Evolutionary conservation across 2,329 filamentous ascomycete species (phyloP), one percentile per base, ranked within the genome.

Genomic region (Cercospora sojina): DNA sequence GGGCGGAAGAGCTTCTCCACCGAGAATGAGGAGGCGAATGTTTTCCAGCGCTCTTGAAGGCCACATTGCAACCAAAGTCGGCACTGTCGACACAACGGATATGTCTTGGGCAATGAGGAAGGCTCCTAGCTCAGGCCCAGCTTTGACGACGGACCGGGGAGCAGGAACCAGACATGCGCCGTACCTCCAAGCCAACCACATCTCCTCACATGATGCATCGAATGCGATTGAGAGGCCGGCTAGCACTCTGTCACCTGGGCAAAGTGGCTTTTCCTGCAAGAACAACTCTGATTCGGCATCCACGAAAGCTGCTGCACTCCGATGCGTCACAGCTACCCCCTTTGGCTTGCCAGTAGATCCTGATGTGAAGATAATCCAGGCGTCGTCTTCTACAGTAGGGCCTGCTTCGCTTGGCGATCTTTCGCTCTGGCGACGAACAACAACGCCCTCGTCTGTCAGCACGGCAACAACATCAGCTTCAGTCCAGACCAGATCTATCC

Each of bases 401-500:
- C 47, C 47, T 27, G 38, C 10, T 27, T 29, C 9, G 16, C 20
- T 13, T 55, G 13, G n/a, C 43, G 32, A 23, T 12, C 53, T 1
- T 35, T 12, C 32, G 20, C 23, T 58, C 41, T 57, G 62, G 13
- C 38, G 53, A 29, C 32, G 32, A 20, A 27, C 16, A 13, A 59
- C 7, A 27, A 64, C 47, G n/a, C 53, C 62, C 13, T 64, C 51
- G 53, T 64, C 56, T 7, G 57, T 65, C 8, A 61, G 27, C 18
- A 65, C 43, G 9, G 57, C 57, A 31, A 29, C 35, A 13, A 76
- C 73, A 10, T 63, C 59, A 2, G 74, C 71, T 58, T 77, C 70
- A 23, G 62, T 25, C 2, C 70, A 70, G 60, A 77, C 74, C 29
- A 67, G 70, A 53, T 70, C 69, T 3, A 76, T 67, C 12, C 75